Conservation (phyloP, 2,329 filamentous ascomycete genomes). For the Venturia carpophila region DNA sequence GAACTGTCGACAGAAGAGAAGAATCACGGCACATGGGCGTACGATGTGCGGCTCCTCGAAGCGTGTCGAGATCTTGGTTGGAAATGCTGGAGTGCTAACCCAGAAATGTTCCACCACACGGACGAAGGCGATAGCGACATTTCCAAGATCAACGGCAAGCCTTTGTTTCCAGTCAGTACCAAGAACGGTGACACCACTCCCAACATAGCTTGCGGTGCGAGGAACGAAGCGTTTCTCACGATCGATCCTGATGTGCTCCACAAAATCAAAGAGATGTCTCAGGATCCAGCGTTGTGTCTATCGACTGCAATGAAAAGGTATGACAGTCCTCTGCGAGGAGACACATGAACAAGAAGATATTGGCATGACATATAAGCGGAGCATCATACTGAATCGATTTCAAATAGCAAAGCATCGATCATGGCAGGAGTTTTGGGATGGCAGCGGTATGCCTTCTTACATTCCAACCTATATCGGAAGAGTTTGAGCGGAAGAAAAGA, state of each 20-base stretch:
- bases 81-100: conserved; percentile 31
- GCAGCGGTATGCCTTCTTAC: neutral
- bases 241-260: conserved; percentile 24
- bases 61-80: conserved; percentile 32
- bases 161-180: conserved; percentile 19
- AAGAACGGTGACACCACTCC: conserved; percentile 20
- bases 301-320: conserved; percentile 20
- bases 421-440: conserved; percentile 1
- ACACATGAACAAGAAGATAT: neutral
- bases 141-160: conserved; percentile 22
- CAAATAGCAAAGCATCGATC: neutral
- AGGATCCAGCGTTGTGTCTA: conserved; percentile 25
- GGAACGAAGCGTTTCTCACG: conserved; percentile 24
- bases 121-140: conserved; percentile 28
- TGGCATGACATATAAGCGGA: neutral
- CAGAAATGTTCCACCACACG: conserved; percentile 36
- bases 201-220: conserved; percentile 30
- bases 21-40: conserved; percentile 36
- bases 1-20: conserved; percentile 26
- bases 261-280: conserved; percentile 26
- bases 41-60: conserved; percentile 33
- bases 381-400: neutral
- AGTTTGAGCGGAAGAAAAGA: neutral
- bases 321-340: neutral
- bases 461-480: neutral